Conservation (phyloP, 192 early-diverging fungal species). For the Backusella australiensis region DNA sequence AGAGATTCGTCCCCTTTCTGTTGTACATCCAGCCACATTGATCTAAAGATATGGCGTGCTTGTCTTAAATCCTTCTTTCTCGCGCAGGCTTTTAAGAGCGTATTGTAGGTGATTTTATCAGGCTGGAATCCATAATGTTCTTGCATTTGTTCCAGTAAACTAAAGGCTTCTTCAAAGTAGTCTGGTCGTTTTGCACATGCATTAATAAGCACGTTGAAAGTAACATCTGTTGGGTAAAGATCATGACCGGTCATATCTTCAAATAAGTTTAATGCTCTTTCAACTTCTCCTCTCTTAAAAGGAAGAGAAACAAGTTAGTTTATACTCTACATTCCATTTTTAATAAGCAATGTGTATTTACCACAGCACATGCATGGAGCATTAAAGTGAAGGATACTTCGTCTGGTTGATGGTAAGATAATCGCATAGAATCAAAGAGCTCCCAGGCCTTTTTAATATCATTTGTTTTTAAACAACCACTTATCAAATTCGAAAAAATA, state of each 20-base stretch:
- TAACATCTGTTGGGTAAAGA: slow-evolving; percentile 76
- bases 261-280: slow-evolving; percentile 89
- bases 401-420: slow-evolving; percentile 74
- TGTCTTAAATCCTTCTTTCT: slow-evolving; percentile 68
- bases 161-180: slow-evolving; percentile 85
- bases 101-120: slow-evolving; percentile 78
- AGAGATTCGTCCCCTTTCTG: slow-evolving; percentile 31
- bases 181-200: slow-evolving; percentile 77
- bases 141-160: slow-evolving; percentile 80
- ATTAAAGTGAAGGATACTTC: slow-evolving; percentile 81
- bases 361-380: slow-evolving; percentile 88
- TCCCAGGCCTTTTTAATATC: slow-evolving; percentile 84
- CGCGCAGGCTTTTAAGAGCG: slow-evolving; percentile 74
- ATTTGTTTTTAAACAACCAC: slow-evolving; percentile 70
- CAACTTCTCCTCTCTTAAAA: slow-evolving; percentile 64
- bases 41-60: slow-evolving; percentile 62
- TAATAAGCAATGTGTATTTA: slow-evolving; percentile 1
- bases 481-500: slow-evolving; percentile 81
- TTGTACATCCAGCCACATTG: slow-evolving; percentile 51
- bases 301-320: neutral
- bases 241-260: slow-evolving; percentile 75
- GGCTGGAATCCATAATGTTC: slow-evolving; percentile 77
- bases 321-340: neutral
- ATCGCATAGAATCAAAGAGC: slow-evolving; percentile 85
- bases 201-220: slow-evolving; percentile 86